These are phyloP conservation scores for Coemansia sp. DNA, from an alignment of 192 early-diverging fungal genomes.

Conservation along the genomic window DNA sequence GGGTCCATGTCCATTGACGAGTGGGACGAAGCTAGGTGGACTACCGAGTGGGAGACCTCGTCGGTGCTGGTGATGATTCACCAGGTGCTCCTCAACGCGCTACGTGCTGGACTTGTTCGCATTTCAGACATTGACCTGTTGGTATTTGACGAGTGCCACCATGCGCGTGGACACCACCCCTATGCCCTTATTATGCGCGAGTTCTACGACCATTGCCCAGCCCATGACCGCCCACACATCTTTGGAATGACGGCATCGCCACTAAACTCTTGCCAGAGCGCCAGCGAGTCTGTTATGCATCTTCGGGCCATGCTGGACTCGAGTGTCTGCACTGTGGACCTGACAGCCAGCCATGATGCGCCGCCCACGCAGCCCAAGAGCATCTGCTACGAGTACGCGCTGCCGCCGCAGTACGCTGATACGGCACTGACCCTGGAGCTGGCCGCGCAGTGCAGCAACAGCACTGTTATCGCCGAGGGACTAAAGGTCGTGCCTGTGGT, in stretches of 20 bases:
- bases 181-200: slow-evolving; percentile 80
- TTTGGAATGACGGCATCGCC: slow-evolving; percentile 97
- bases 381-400: slow-evolving; percentile 54
- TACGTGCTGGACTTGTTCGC: slow-evolving; percentile 66
- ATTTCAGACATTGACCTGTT: slow-evolving; percentile 74
- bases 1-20: slow-evolving; percentile 69
- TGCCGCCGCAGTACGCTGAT: slow-evolving; percentile 41
- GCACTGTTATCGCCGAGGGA: slow-evolving; percentile 42
- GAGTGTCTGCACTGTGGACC: slow-evolving; percentile 59
- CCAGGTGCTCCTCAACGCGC: slow-evolving; percentile 75
- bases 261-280: slow-evolving; percentile 41
- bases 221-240: slow-evolving; percentile 64
- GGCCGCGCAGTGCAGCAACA: slow-evolving; percentile 25
- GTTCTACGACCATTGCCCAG: slow-evolving; percentile 64
- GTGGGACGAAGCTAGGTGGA: slow-evolving; percentile 63
- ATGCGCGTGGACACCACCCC: slow-evolving; percentile 72
- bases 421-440: slow-evolving; percentile 52
- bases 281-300: slow-evolving; percentile 41
- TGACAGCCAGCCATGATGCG: slow-evolving; percentile 20
- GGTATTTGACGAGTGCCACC: slow-evolving; percentile 96
- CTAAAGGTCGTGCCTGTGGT: slow-evolving; percentile 45
- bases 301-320: slow-evolving; percentile 59
- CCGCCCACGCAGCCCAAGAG: slow-evolving; percentile 14
- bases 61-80: slow-evolving; percentile 88
- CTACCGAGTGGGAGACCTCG: slow-evolving; percentile 49